Percentiles rank a stretch among this genome's conserved stretches.
phyloP scores from a whole-genome alignment of 2,329 filamentous ascomycete species.

The Talaromyces sp. region DNA sequence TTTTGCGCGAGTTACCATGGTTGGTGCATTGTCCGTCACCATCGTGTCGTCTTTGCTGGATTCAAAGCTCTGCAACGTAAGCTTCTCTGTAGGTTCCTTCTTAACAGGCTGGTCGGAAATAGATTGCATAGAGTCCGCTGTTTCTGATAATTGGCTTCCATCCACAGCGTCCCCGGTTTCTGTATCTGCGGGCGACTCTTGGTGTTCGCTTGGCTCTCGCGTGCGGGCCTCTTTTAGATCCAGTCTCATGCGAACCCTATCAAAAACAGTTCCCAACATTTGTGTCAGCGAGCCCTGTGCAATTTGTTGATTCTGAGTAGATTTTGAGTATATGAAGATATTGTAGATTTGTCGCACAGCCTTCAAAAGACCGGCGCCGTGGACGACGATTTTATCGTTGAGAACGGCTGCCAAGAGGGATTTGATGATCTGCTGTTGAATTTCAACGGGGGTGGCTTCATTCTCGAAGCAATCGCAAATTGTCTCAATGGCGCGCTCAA shows the following conservation, averaged over 20 bases:
- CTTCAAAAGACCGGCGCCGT: slow-evolving; percentile 91
- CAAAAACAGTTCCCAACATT: slow-evolving; percentile 98
- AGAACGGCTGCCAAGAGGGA: slow-evolving; percentile 90
- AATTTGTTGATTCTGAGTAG: slow-evolving; percentile 90
- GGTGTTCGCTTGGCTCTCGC: slow-evolving; percentile 32
- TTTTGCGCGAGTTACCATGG: slow-evolving; percentile 60
- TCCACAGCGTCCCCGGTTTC: slow-evolving; percentile 36
- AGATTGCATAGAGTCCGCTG: slow-evolving; percentile 35
- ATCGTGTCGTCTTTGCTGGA: slow-evolving; percentile 63
- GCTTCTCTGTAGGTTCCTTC: slow-evolving; percentile 55
- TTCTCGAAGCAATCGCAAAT: slow-evolving; percentile 99
- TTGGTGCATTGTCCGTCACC: slow-evolving; percentile 64
- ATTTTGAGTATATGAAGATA: slow-evolving; percentile 93
- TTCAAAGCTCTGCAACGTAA: slow-evolving; percentile 66
- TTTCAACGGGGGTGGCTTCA: slow-evolving; percentile 84
- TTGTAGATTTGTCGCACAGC: slow-evolving; percentile 98
- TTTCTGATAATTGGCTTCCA: slow-evolving; percentile 42
- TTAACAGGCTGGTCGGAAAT: slow-evolving; percentile 41
- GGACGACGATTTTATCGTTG: slow-evolving; percentile 98
- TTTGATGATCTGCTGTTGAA: slow-evolving; percentile 97
- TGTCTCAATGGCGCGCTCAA: slow-evolving; percentile 95
- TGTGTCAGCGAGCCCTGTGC: slow-evolving; percentile 95
- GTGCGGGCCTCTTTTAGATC: slow-evolving; percentile 79
- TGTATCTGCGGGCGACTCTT: slow-evolving; percentile 29
- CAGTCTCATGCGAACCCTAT: slow-evolving; percentile 81